Percentiles rank a stretch among this genome's conserved stretches.
Evolutionary conservation across 2,329 filamentous ascomycete genomes (phyloP).

Genomic region (Cladophialophora carrionii): DNA sequence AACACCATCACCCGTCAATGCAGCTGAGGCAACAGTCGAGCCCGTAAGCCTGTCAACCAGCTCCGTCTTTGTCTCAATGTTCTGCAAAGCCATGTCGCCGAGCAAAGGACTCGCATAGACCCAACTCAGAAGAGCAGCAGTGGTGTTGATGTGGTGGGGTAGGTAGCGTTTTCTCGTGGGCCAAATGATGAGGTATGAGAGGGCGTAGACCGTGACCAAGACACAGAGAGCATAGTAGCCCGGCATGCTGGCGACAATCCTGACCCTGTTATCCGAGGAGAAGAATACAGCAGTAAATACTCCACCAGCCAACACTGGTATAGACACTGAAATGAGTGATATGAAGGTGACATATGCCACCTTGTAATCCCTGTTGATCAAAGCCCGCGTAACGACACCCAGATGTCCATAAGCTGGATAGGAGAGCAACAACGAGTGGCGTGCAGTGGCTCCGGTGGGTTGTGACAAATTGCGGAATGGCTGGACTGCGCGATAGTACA

Average conservation of each 20-base stretch:
- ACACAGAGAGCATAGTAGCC: constrained; percentile 74
- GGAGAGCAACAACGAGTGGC: constrained; percentile 59
- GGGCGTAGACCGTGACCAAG: constrained; percentile 70
- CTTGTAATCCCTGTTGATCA: constrained; percentile 60
- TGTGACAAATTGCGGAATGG: constrained; percentile 61
- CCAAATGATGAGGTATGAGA: constrained; percentile 65
- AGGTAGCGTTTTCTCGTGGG: constrained; percentile 66
- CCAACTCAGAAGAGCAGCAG: constrained; percentile 78
- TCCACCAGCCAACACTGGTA: constrained; percentile 64
- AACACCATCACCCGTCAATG: constrained; percentile 47
- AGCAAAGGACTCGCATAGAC: constrained; percentile 72
- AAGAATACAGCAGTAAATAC: constrained; percentile 67
- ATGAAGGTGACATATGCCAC: constrained; percentile 61
- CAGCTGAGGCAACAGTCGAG: constrained; percentile 39
- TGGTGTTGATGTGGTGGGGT: constrained; percentile 71
- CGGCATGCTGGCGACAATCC: constrained; percentile 72
- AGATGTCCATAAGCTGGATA: constrained; percentile 60
- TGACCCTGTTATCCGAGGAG: constrained; percentile 47
- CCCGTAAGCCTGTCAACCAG: constrained; percentile 70
- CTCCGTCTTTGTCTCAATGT: constrained; percentile 67
- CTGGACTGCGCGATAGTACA: constrained; percentile 62
- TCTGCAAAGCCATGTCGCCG: constrained; percentile 72
- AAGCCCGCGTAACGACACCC: constrained; percentile 56
- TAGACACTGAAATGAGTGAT: constrained; percentile 54
- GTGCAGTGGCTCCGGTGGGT: constrained; percentile 57